Conservation (phyloP, 352 stramenopile species). For the Phytopythium boreale region DNA sequence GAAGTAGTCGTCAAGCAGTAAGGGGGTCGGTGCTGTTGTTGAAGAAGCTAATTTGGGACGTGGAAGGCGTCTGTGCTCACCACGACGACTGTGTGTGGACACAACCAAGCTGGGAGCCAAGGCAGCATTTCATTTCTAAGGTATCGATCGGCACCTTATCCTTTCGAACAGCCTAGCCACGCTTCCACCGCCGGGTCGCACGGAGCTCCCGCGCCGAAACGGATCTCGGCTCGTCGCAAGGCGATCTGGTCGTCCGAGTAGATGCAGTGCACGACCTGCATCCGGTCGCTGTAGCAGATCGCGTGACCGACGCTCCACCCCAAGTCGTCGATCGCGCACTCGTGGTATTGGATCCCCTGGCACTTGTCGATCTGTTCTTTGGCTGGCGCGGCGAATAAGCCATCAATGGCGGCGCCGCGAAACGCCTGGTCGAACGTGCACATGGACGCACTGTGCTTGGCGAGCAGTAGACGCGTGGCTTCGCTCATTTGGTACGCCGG, state of each 20-base stretch:
- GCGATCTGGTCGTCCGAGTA: slow-evolving; percentile 6
- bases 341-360: slow-evolving; percentile 7
- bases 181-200: slow-evolving; percentile 14
- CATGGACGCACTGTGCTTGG: not conserved
- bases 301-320: not conserved
- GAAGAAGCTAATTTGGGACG: not conserved
- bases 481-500: not conserved
- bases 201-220: slow-evolving; percentile 3
- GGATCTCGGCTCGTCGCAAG: slow-evolving; percentile 11
- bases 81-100: no score
- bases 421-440: not conserved
- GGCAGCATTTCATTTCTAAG: no score
- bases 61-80: no score
- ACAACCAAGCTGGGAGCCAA: no score
- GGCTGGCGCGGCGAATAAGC: not conserved
- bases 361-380: slow-evolving; percentile 10
- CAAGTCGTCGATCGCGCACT: slow-evolving; percentile 5
- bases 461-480: not conserved
- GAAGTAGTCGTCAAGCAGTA: not conserved
- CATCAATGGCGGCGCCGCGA: not conserved
- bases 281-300: slow-evolving; percentile 13
- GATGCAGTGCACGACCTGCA: slow-evolving; percentile 15
- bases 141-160: no score
- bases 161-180: slow-evolving; percentile 16
- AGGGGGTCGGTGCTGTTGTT: not conserved